Base-by-base conservation (phyloP, 148 eudicot genomes). In the Salicornia ramosissima region DNA sequence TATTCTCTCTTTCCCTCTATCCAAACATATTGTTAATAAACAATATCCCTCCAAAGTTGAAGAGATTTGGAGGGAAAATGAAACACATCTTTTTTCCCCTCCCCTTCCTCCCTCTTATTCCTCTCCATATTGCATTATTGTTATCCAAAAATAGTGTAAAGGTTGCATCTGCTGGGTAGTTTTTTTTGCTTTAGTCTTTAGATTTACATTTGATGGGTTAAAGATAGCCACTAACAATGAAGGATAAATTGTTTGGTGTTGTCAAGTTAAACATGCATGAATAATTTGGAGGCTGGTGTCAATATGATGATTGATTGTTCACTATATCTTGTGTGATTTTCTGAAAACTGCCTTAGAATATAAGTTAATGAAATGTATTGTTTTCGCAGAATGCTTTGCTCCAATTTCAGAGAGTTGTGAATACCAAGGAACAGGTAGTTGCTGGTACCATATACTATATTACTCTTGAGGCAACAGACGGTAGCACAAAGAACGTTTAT, bases 361-460 rank as follows among this genome's bases (percentile, higher is more conserved):
- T 21, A 42, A 30, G 64, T 75, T 19, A 71, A 19, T 26, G 64
- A 40, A 36, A 4, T 43, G 50, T 29, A 7, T 69, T 60, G 15
- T 34, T 40, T 57, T 70, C 11, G 65, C 77, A 86, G 90, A 86
- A 86, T 80, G 73, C 85, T 5, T 56, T 80, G 78, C 80, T 86
- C 6, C 79, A 82, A 65, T 82, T 84, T 36, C 65, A 49, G 3
- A 86, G 68, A 79, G 88, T 86, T 45, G 80, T 86, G 42, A 86
- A 73, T 11, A 75, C 80, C 2, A 87, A 79, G 69, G 71, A 82
- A 65, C 91, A 87, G 74, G 83, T 82, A 66, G 91, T 87, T 49
- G 71, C 86, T 56, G 91, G 91, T n/a, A 87, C 75, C 12, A 64
- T 82, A 24, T 78, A 84, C 77, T 78, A 84, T 63, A 77, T 87